A percentile compares a stretch with the other conserved stretches of the same genome.
Conservation (phyloP, 352 stramenopile genomes). For the Halophytophthora polymorphica region DNA sequence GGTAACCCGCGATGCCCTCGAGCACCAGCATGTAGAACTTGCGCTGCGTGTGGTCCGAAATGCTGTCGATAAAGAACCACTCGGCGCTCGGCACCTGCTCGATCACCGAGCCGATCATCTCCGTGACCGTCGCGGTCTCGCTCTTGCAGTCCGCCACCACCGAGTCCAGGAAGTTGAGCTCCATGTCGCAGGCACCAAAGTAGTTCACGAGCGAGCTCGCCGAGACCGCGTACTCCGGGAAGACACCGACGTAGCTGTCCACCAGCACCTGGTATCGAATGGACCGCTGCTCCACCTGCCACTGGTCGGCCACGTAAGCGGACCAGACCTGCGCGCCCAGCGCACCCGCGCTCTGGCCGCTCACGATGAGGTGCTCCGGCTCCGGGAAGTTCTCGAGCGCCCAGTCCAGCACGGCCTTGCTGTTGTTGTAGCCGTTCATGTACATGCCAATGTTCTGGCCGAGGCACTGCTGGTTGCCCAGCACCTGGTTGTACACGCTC, state of each 20-base stretch:
- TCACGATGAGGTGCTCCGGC: conserved; percentile 23
- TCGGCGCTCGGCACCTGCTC: conserved; percentile 24
- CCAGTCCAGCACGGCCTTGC: conserved; percentile 30
- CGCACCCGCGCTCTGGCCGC: conserved; percentile 29
- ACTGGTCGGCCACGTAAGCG: conserved; percentile 21
- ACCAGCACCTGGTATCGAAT: conserved; percentile 16
- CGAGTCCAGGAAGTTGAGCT: conserved; percentile 17
- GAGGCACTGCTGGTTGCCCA: conserved; percentile 15
- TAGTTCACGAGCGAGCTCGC: conserved; percentile 20
- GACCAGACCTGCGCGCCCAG: conserved; percentile 24
- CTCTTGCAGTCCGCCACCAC: conserved; percentile 27
- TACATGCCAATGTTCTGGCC: conserved; percentile 25
- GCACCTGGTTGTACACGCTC: conserved; percentile 11
- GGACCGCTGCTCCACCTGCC: conserved; percentile 17
- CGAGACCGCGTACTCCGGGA: conserved; percentile 15
- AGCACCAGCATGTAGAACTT: conserved; percentile 45
- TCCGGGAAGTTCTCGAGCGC: conserved; percentile 33
- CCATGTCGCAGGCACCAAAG: conserved; percentile 21
- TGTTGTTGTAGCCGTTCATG: conserved; percentile 34
- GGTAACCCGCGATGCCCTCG: conserved; percentile 32
- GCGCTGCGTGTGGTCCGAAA: conserved; percentile 38
- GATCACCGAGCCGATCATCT: conserved; percentile 34
- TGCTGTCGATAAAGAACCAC: conserved; percentile 50
- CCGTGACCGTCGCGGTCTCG: conserved; percentile 20
- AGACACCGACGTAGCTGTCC: conserved; percentile 34